Base-by-base conservation (phyloP, 768 basidiomycete species). In the Lentinus tigrinus region DNA sequence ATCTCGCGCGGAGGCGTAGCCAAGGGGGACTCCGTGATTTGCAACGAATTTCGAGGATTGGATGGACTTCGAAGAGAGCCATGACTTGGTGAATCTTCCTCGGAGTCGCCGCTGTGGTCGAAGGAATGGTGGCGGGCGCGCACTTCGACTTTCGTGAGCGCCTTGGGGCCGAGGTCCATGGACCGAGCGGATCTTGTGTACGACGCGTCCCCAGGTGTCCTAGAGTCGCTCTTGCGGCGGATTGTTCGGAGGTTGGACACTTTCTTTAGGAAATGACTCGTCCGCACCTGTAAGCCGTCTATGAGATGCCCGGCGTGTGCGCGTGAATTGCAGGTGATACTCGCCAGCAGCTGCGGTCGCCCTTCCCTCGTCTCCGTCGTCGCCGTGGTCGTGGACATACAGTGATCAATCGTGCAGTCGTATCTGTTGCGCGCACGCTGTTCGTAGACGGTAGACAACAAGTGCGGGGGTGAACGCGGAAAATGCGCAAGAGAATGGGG, bases 231-330 rank as follows among this genome's bases (percentile, higher is more conserved):
- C 54, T 63, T 62, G 38, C 56, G 55, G 16, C 63, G 58, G 13
- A 23, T 10, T 5, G 48, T 28, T 31, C 57, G 58, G 14, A 69
- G 27, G 16, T 62, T 50, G 28, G 68, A 65, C 19, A 71, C 60
- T 34, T 67, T 68, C 60, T 67, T 69, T 54, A 69, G 42, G 48
- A 71, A 64, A 52, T 64, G 62, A 53, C 65, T 64, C 43, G 70
- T 67, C 39, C 64, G 62, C 16, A 58, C 46, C 70, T 71, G 49
- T 13, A 24, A 55, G 52, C 40, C 43, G 47, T 56, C 36, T 44
- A 54, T 50, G 50, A 56, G 47, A 58, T 48, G 28, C 57, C 38
- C n/a, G 10, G 40, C 13, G 43, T 27, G 43, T 16, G 40, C 13
- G 43, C 37, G 43, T 44, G 14, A 50, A 28, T 17, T 36, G 23